A percentile compares a stretch with the other conserved stretches of the same genome.
These are phyloP conservation scores for Trypanosoma vivax DNA, from an alignment of 208 protist species.

Conservation along the genomic window DNA sequence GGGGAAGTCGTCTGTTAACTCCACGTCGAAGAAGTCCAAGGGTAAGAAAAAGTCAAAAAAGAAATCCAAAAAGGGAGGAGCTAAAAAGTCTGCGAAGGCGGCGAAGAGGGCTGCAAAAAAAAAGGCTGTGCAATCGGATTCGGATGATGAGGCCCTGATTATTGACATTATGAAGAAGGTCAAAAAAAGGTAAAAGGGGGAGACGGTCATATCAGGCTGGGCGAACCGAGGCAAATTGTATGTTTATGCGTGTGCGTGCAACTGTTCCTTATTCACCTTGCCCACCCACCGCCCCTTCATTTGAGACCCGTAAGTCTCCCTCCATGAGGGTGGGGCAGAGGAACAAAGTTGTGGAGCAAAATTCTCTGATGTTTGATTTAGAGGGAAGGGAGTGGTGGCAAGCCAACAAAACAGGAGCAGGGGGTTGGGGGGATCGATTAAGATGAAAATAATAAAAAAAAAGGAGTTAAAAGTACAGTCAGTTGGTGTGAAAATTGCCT, in stretches of 20 bases:
- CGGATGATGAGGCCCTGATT: conserved; percentile 21
- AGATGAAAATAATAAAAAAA: conserved; percentile 3
- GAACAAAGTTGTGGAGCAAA: no score
- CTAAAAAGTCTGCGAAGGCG: conserved; percentile 26
- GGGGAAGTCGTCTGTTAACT: conserved; percentile 23
- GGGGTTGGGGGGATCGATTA: no score
- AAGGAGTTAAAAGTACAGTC: background rate
- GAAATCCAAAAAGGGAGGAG: background rate
- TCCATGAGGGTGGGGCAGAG: no score
- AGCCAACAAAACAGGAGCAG: no score
- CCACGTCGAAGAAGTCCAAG: conserved; percentile 11
- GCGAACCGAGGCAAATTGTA: conserved; percentile 33
- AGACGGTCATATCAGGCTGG: conserved; percentile 8
- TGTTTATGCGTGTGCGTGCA: no score
- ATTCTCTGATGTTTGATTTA: no score
- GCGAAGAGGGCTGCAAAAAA: conserved; percentile 20
- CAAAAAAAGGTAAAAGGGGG: conserved; percentile 25
- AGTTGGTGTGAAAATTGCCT: no score
- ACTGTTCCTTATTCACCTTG: no score
- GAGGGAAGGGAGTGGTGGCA: no score
- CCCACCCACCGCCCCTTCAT: no score
- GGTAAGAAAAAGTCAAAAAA: conserved; percentile 18
- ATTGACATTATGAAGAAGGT: conserved; percentile 12
- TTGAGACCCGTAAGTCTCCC: no score
- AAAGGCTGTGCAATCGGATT: conserved; percentile 30